Evolutionary conservation across 345 rosid genomes (phyloP), one percentile per base, ranked within the genome.

Genomic region (Corymbia maculata): DNA sequence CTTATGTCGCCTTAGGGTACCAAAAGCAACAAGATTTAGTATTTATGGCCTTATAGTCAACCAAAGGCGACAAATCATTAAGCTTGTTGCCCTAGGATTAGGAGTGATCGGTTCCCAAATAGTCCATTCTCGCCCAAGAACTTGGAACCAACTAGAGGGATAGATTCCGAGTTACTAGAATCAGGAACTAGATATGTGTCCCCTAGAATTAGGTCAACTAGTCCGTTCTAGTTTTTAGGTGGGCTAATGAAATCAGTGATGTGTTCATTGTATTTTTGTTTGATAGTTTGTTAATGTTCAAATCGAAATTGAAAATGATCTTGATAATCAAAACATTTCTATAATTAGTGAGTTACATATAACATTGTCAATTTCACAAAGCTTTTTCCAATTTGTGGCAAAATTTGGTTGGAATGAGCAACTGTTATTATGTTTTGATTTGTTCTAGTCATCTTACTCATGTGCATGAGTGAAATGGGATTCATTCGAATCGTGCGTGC

Each of bases 221-320:
- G 61, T 55, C 28, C 13, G 1, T 21, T 55, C 0, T 0, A 0
- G 4, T 61, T 61, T 7, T 13, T 0, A 1, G 8, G 32, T 28
- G 32, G 15, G 4, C 28, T 4, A 22, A 9, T 22, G 28, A 12
- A 55, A 21, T 55, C 3, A 6, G 24, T 55, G 61, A 28, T 28
- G 9, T 22, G 61, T 22, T 55, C 22, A 55, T 55, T 55, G 42
- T 55, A 12, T 55, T 55, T 55, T 55, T 55, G 5, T 22, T 55
- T 55, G 13, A 55, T 55, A 21, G 22, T 11, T 55, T 22, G 28
- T 55, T 55, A 55, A 55, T 55, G 61, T 55, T 55, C 61, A 55
- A 55, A 28, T 21, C 9, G 61, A 55, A 55, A 55, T 55, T 2
- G 2, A 55, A 55, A 21, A 55, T 55, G 61, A 21, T 22, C 28